A percentile compares a stretch with the other conserved stretches of the same genome.
Conservation (phyloP, 805 yeast genomes). For the Myxozyma vanderwaltii region DNA sequence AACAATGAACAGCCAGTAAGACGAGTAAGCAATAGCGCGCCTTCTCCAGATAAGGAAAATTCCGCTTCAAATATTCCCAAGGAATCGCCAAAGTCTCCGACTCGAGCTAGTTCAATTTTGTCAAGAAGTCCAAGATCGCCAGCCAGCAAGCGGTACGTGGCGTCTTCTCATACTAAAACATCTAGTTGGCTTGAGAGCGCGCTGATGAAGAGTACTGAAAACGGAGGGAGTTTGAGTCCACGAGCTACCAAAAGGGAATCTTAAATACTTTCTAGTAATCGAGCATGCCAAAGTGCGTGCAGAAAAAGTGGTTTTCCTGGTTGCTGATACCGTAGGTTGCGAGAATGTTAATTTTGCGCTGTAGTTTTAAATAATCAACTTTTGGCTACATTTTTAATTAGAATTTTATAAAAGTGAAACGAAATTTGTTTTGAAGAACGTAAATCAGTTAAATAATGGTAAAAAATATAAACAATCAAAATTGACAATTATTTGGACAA, state of each 20-base stretch:
- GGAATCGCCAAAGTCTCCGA: not conserved
- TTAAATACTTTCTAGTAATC: not conserved
- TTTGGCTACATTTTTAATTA: too few species aligned
- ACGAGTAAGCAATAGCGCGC: conserved; percentile 1
- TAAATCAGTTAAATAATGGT: too few species aligned
- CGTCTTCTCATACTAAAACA: not conserved
- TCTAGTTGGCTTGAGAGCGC: conserved; percentile 31
- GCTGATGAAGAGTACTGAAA: conserved; percentile 18
- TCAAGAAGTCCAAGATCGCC: conserved; percentile 18
- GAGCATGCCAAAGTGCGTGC: too few species aligned
- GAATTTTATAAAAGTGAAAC: too few species aligned
- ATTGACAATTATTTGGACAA: conserved; percentile 29
- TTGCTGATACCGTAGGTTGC: too few species aligned
- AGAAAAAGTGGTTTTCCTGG: too few species aligned
- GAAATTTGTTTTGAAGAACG: too few species aligned
- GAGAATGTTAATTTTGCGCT: too few species aligned
- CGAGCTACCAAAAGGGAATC: not conserved
- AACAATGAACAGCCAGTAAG: conserved; percentile 4
- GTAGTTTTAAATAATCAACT: not conserved
- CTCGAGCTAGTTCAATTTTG: not conserved
- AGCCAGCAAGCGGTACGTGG: conserved; percentile 15
- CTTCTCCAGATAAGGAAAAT: conserved; percentile 7
- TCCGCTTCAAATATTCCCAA: not conserved
- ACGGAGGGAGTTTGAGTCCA: not conserved
- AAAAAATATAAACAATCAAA: not conserved